A percentile compares a stretch with the other conserved stretches of the same genome.
Evolutionary conservation across 148 eudicot species (phyloP).

Genomic region (Cornus florida): DNA sequence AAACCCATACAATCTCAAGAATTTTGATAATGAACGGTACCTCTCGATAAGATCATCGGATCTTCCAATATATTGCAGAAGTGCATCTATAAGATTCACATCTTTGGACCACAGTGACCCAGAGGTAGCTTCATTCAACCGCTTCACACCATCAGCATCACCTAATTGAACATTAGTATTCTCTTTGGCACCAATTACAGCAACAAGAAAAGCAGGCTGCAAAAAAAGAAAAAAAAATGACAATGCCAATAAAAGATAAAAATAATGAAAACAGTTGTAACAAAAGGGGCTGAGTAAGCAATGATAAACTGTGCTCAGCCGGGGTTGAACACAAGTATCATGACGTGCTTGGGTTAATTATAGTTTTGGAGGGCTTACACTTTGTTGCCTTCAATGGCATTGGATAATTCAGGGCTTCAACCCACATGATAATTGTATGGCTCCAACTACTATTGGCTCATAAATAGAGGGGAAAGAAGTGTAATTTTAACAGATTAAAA

Average conservation of each 20-base stretch:
- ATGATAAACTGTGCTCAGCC: neutral
- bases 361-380: neutral
- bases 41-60: conserved; percentile 53
- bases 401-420: neutral
- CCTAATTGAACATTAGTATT: conserved; percentile 23
- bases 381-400: neutral
- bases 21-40: conserved; percentile 27
- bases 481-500: neutral
- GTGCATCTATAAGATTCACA: conserved; percentile 47
- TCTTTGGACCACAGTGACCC: conserved; percentile 38
- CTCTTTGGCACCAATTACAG: conserved; percentile 51
- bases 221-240: neutral
- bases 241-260: conserved; percentile 1
- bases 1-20: neutral
- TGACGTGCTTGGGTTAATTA: neutral
- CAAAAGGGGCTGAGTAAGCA: neutral
- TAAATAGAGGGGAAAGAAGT: neutral
- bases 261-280: neutral
- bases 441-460: neutral
- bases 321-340: neutral
- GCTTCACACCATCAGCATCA: conserved; percentile 28
- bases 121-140: conserved; percentile 32
- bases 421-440: neutral
- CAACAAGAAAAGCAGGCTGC: conserved; percentile 88
- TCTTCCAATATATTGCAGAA: conserved; percentile 48